A percentile compares a stretch with the other conserved stretches of the same genome.
These are phyloP conservation scores for Penicillium angulare DNA, from an alignment of 495 filamentous ascomycete genomes.

Conservation along the genomic window DNA sequence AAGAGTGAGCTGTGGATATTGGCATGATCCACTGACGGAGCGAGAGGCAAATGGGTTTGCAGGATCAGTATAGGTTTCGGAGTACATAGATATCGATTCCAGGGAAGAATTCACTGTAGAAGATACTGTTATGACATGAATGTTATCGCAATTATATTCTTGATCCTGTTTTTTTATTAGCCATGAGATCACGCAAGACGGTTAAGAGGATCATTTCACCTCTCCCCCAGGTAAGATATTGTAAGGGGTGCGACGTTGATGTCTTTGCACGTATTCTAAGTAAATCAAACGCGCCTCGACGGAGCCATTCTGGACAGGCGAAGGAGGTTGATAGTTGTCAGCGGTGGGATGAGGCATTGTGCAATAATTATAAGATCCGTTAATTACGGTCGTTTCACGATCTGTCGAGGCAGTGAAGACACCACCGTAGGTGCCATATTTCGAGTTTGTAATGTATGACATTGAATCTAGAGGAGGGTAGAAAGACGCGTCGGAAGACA, in stretches of 20 bases:
- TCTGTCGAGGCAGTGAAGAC: constrained; percentile 25
- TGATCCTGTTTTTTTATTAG: constrained; percentile 24
- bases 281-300: constrained; percentile 28
- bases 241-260: constrained; percentile 35
- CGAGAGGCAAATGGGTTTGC: constrained; percentile 25
- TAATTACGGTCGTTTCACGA: constrained; percentile 6
- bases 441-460: constrained; percentile 31
- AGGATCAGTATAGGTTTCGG: constrained; percentile 31
- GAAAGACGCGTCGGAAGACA: constrained; percentile 17
- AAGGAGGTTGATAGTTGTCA: constrained; percentile 23
- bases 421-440: constrained; percentile 30
- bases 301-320: constrained; percentile 20
- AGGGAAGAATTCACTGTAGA: constrained; percentile 3
- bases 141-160: constrained; percentile 32
- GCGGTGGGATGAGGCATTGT: constrained; percentile 35
- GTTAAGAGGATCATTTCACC: constrained; percentile 8
- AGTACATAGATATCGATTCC: constrained; percentile 20
- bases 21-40: constrained; percentile 31
- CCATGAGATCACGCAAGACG: not conserved
- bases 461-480: constrained; percentile 33
- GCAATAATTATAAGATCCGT: constrained; percentile 33
- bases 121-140: constrained; percentile 27
- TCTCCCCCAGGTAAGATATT: constrained; percentile 37
- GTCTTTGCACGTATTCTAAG: constrained; percentile 36
- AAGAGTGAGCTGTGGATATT: constrained; percentile 35